These are phyloP conservation scores for Sphagnum magellanicum DNA, from an alignment of 228 moss, liverwort and hornwort genomes.

Conservation along the genomic window DNA sequence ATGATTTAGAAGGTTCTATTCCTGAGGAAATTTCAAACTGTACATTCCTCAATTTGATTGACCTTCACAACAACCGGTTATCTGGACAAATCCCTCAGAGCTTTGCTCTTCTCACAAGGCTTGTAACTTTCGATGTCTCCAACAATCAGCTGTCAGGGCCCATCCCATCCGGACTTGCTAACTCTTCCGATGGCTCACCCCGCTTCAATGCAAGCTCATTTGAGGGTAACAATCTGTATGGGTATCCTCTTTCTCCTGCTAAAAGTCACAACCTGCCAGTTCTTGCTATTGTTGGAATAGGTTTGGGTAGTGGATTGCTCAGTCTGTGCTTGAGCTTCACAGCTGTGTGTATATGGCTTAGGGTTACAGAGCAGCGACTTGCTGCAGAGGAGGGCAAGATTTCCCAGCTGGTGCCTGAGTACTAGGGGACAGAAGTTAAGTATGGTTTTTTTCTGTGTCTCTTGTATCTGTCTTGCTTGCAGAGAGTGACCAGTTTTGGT, in stretches of 20 bases:
- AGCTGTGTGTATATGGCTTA: constrained; percentile 83
- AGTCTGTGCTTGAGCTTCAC: constrained; percentile 81
- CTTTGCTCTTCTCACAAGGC: constrained; percentile 48
- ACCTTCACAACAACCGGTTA: constrained; percentile 59
- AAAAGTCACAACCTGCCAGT: constrained; percentile 38
- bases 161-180: constrained; percentile 58
- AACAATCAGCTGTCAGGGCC: constrained; percentile 61
- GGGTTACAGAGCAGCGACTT: constrained; percentile 79
- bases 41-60: constrained; percentile 55
- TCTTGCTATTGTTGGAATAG: constrained; percentile 86
- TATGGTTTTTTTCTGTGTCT: background rate
- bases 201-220: constrained; percentile 76
- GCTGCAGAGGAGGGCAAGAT: constrained; percentile 96
- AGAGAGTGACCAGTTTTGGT: background rate
- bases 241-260: constrained; percentile 51
- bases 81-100: constrained; percentile 43
- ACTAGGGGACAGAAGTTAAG: constrained; percentile 1
- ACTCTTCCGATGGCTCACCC: constrained; percentile 48
- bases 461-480: background rate
- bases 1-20: constrained; percentile 54
- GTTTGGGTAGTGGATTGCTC: constrained; percentile 77
- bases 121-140: constrained; percentile 63
- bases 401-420: constrained; percentile 85
- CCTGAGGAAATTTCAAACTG: constrained; percentile 64
- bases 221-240: constrained; percentile 62